Percentiles rank a stretch among this genome's conserved stretches.
Evolutionary conservation across 495 filamentous ascomycete genomes (phyloP).

Genomic region (Aspergillus kassunensis): DNA sequence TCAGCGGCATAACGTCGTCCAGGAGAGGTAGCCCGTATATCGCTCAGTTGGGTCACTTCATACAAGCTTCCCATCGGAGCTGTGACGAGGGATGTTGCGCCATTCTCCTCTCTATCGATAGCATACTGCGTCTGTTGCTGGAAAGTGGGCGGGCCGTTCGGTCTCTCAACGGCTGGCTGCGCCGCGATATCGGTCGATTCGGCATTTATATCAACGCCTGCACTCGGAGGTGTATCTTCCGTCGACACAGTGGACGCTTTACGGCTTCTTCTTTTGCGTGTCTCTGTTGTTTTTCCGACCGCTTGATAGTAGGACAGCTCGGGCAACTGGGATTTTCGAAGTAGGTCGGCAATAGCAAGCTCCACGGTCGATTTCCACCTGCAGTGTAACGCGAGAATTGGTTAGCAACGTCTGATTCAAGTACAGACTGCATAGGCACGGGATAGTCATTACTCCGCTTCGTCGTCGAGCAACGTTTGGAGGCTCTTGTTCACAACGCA

Average conservation of each 20-base stretch:
- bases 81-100: conserved; percentile 43
- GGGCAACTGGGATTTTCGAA: conserved; percentile 43
- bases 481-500: conserved; percentile 55
- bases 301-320: conserved; percentile 46
- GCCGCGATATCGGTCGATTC: conserved; percentile 16
- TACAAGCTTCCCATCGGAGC: conserved; percentile 58
- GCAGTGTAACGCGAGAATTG: neutral
- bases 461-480: conserved; percentile 50
- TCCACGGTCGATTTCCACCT: conserved; percentile 48
- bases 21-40: conserved; percentile 38
- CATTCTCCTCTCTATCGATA: conserved; percentile 41
- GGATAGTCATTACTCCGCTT: conserved; percentile 37
- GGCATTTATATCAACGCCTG: conserved; percentile 15
- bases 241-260: conserved; percentile 39
- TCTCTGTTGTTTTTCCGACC: conserved; percentile 31
- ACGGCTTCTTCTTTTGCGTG: conserved; percentile 33
- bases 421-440: conserved; percentile 1
- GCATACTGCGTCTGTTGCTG: conserved; percentile 37
- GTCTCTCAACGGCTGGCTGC: conserved; percentile 10
- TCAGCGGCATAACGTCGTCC: conserved; percentile 34
- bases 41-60: conserved; percentile 55
- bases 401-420: conserved; percentile 6
- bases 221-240: conserved; percentile 24
- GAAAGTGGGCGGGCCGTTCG: conserved; percentile 16
- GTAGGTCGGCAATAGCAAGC: conserved; percentile 43